Percentiles rank a stretch among this genome's conserved stretches.
Conservation (phyloP, 805 yeast species). For the Saccharomycopsis fibuligera region DNA sequence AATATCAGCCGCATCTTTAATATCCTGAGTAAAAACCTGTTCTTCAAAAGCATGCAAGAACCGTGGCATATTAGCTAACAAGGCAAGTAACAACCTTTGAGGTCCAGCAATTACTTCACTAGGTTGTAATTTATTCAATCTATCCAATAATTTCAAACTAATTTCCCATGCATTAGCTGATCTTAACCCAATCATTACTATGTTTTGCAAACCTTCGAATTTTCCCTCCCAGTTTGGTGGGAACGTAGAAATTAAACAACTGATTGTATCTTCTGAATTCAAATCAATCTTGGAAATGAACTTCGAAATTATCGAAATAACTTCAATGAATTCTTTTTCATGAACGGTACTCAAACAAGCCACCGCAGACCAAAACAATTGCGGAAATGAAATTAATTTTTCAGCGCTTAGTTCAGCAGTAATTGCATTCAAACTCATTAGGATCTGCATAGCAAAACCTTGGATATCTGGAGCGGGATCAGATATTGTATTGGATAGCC, state of each 20-base stretch:
- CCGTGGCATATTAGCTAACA: slow-evolving; percentile 77
- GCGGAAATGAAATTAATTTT: slow-evolving; percentile 81
- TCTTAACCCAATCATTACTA: slow-evolving; percentile 75
- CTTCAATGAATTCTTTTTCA: slow-evolving; percentile 89
- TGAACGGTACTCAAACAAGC: slow-evolving; percentile 87
- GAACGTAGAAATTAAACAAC: slow-evolving; percentile 75
- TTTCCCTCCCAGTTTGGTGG: slow-evolving; percentile 96
- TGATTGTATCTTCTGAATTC: slow-evolving; percentile 78
- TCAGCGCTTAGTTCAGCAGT: slow-evolving; percentile 79
- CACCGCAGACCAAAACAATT: slow-evolving; percentile 89
- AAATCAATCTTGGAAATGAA: slow-evolving; percentile 82
- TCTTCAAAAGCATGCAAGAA: slow-evolving; percentile 74
- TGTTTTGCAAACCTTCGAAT: slow-evolving; percentile 80
- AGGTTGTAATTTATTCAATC: slow-evolving; percentile 57
- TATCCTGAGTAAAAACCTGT: slow-evolving; percentile 43
- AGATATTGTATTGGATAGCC: slow-evolving; percentile 87
- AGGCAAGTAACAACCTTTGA: slow-evolving; percentile 60
- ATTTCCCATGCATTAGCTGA: slow-evolving; percentile 77
- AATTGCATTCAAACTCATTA: slow-evolving; percentile 91
- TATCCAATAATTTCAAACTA: slow-evolving; percentile 65
- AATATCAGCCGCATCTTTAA: slow-evolving; percentile 46
- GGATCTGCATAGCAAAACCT: slow-evolving; percentile 93
- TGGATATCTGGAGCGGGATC: slow-evolving; percentile 88
- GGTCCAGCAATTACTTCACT: slow-evolving; percentile 74
- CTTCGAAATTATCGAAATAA: slow-evolving; percentile 72